These are phyloP conservation scores for Colletotrichum sp. DNA, from an alignment of 2,329 filamentous ascomycete species.

Conservation along the genomic window DNA sequence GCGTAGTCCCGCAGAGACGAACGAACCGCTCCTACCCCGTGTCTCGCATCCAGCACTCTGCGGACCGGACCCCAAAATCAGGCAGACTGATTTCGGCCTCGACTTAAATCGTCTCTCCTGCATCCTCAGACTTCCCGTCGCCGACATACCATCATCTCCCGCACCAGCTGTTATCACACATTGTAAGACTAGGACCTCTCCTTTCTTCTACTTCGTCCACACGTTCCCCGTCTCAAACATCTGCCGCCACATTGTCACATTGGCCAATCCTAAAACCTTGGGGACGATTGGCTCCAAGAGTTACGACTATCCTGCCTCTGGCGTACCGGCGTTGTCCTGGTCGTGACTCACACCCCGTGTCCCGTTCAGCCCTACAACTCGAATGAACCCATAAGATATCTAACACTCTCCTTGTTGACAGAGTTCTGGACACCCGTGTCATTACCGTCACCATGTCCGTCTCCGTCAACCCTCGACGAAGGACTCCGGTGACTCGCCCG, in stretches of 20 bases:
- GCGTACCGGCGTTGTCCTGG: conserved; percentile 10
- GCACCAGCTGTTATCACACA: not conserved
- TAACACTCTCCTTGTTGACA: conserved; percentile 24
- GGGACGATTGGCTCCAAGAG: conserved; percentile 2
- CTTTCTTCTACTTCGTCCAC: not conserved
- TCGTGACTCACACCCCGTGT: conserved; percentile 36
- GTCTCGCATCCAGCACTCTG: not conserved
- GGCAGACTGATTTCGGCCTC: conserved; percentile 17
- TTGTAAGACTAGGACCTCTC: conserved; percentile 12
- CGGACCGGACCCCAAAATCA: conserved; percentile 2
- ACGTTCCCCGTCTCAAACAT: conserved; percentile 7
- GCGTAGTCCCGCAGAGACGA: conserved; percentile 10
- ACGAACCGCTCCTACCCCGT: not conserved
- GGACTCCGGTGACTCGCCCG: conserved; percentile 47
- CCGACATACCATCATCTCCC: not conserved
- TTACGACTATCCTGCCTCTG: conserved; percentile 13
- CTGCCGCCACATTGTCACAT: conserved; percentile 12
- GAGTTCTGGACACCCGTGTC: conserved; percentile 35
- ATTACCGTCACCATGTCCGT: conserved; percentile 43
- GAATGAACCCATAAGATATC: conserved; percentile 19
- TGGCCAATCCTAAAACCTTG: conserved; percentile 17
- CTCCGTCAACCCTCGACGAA: conserved; percentile 51
- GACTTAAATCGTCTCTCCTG: conserved; percentile 17
- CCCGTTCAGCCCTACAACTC: conserved; percentile 25
- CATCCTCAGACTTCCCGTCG: not conserved